Conservation (phyloP, 78 protist species). For the slime mould (Dictyostelium discoideum) region dicty_2.7 NC_007089.4:2814001-2814500, state of each 20-base stretch:
- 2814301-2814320: slow-evolving; percentile 86
- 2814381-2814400: slow-evolving; percentile 3
- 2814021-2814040: slow-evolving; percentile 65
- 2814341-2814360: slow-evolving; percentile 38
- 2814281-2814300: slow-evolving; percentile 80
- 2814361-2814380: slow-evolving; percentile 59
- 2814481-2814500: slow-evolving; percentile 66
- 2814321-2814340: slow-evolving; percentile 31
- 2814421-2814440: slow-evolving; percentile 20
- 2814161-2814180: slow-evolving; percentile 84
- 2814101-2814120: slow-evolving; percentile 86
- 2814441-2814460: slow-evolving; percentile 68
- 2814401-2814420: slow-evolving; percentile 63
- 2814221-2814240: slow-evolving; percentile 76
- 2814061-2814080: slow-evolving; percentile 91
- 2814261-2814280: slow-evolving; percentile 81
- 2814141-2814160: slow-evolving; percentile 64
- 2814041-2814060: slow-evolving; percentile 82
- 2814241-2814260: slow-evolving; percentile 77
- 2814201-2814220: slow-evolving; percentile 78
- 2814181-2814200: slow-evolving; percentile 76
- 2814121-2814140: slow-evolving; percentile 46
- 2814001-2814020: slow-evolving; percentile 35
- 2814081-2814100: slow-evolving; percentile 85
- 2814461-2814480: slow-evolving; percentile 77